A percentile compares a stretch with the other conserved stretches of the same genome.
Conservation (phyloP, 2,329 filamentous ascomycete species). For the Ophiostoma sp. region DNA sequence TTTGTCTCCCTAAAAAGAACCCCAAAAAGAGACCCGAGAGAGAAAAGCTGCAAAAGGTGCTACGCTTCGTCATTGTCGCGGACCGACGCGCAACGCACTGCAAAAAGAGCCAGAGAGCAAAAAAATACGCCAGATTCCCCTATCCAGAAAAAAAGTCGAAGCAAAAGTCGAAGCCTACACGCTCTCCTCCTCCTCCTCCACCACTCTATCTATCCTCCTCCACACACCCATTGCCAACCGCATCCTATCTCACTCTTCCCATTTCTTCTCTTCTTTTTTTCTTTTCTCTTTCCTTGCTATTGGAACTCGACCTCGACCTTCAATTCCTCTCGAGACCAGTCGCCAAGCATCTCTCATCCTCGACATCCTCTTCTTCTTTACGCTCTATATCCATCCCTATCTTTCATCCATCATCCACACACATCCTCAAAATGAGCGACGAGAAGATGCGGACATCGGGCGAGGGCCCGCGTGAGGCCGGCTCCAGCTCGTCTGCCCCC, state of each 20-base stretch:
- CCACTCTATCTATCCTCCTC: background rate
- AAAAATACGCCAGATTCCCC: background rate
- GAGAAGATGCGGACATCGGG: slow-evolving; percentile 84
- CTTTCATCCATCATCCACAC: background rate
- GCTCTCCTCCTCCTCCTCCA: background rate
- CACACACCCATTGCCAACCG: background rate
- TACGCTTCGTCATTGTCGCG: slow-evolving; percentile 24
- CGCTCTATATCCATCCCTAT: background rate
- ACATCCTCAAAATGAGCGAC: slow-evolving; percentile 52
- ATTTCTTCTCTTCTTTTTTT: background rate
- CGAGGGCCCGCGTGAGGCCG: slow-evolving; percentile 65
- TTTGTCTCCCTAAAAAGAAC: background rate
- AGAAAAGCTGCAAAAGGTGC: background rate
- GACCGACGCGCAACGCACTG: slow-evolving; percentile 8
- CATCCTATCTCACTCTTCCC: slow-evolving; percentile 4
- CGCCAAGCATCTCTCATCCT: background rate
- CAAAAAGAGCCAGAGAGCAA: background rate
- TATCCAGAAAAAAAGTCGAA: background rate
- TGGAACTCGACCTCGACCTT: background rate
- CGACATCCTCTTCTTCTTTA: background rate
- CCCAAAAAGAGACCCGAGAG: background rate
- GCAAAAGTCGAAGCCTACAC: background rate
- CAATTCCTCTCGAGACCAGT: background rate
- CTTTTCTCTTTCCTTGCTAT: background rate
- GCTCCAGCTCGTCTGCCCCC: slow-evolving; percentile 42